Evolutionary conservation across 331 rosid species (phyloP), one percentile per base, ranked within the genome.

Genomic region (Pyracantha coccinea): DNA sequence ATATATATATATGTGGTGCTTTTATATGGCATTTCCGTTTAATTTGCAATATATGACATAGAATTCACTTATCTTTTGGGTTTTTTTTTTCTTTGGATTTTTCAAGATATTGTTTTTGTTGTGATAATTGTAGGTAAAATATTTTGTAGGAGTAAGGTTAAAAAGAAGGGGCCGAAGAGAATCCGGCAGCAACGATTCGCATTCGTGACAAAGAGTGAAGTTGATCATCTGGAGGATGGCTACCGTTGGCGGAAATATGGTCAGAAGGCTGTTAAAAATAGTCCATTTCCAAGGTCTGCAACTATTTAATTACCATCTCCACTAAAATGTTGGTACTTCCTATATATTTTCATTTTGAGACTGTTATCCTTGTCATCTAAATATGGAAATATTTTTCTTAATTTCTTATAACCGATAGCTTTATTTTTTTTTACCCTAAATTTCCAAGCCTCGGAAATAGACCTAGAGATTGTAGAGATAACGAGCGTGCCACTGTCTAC

Each of bases 161-260:
- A 76, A 12, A 65, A 84, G 79, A 91, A 88, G 88, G 97, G 90
- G 83, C 92, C 87, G 82, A 89, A 91, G 87, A 88, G 97, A 83
- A 83, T 93, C 63, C 86, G 93, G 88, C 96, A 90, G 78, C 95
- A 87, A 6, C 82, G 98, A 76, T 86, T 91, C 83, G 98, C 97
- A 41, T 93, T 93, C 77, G 82, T 93, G 95, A 93, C 98, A 0
- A 93, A 93, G 80, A 93, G 97, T 69, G 98, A 93, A 78, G 88
- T 89, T 61, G 98, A 93, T 88, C 88, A 93, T 78, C 97, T 93
- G 31, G 98, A 93, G 76, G 98, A 93, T 80, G 98, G 98, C 71
- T 93, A 93, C 81, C 88, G 98, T 50, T 93, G 98, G 98, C 74
- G 98, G 74, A 93, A 93, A 82, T 93, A 93, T 85, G 98, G 98